Evolutionary conservation across 345 rosid species (phyloP).

Genomic region (Brassica juncea): DNA sequence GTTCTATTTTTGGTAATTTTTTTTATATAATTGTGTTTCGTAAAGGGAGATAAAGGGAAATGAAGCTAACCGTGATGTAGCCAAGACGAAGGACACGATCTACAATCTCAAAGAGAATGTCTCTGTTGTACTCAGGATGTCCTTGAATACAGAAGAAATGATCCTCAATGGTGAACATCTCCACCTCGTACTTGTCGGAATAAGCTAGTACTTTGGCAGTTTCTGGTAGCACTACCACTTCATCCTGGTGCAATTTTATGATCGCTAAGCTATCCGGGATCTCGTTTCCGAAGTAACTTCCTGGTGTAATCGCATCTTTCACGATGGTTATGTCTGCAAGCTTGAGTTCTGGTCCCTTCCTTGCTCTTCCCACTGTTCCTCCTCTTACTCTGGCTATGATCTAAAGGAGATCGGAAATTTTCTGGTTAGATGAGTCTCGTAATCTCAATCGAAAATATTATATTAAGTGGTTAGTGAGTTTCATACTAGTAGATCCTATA

Average conservation of each 20-base stretch:
- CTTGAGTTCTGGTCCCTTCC: slow-evolving; percentile 75
- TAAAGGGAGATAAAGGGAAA: background rate
- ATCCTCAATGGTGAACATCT: slow-evolving; percentile 61
- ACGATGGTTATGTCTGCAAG: slow-evolving; percentile 61
- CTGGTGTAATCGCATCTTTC: slow-evolving; percentile 43
- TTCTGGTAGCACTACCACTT: slow-evolving; percentile 72
- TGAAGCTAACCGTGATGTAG: slow-evolving; percentile 51
- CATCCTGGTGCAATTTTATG: slow-evolving; percentile 84
- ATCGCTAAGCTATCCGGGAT: slow-evolving; percentile 54
- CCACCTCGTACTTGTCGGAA: slow-evolving; percentile 78
- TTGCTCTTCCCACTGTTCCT: slow-evolving; percentile 73
- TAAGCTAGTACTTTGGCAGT: slow-evolving; percentile 72
- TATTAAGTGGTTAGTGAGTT: background rate
- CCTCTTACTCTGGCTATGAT: slow-evolving; percentile 84
- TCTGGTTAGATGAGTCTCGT: background rate
- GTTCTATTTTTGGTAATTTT: background rate
- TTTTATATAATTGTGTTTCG: background rate
- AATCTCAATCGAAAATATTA: background rate
- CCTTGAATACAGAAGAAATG: slow-evolving; percentile 90
- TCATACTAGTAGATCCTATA: background rate
- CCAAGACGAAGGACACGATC: slow-evolving; percentile 68
- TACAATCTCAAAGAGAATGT: slow-evolving; percentile 65
- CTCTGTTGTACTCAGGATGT: slow-evolving; percentile 87
- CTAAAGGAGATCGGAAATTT: slow-evolving; percentile 28
- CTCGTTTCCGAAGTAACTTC: slow-evolving; percentile 44